A percentile compares a stretch with the other conserved stretches of the same genome.
These are phyloP conservation scores for Debaryomyces sp. DNA, from an alignment of 1,139 yeast species.

Conservation along the genomic window DNA sequence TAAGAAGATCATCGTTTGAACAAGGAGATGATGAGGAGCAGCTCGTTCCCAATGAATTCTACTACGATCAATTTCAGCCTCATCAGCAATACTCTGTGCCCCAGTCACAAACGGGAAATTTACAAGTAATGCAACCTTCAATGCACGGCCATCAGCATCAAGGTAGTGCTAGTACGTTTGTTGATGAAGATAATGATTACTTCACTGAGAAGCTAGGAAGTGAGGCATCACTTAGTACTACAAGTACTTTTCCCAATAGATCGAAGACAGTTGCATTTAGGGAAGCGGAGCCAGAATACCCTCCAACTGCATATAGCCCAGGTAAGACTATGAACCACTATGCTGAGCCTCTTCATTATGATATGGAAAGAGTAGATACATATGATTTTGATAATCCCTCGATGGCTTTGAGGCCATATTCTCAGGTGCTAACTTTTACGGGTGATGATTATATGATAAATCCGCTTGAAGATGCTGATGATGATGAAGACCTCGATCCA, in stretches of 20 bases:
- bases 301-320: conserved; percentile 34
- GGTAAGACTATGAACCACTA: conserved; percentile 20
- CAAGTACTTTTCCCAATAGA: conserved; percentile 12
- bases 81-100: conserved; percentile 10
- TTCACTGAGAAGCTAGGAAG: conserved; percentile 18
- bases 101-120: background rate
- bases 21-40: background rate
- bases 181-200: conserved; percentile 23
- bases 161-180: conserved; percentile 25
- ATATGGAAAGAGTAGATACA: conserved; percentile 18
- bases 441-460: conserved; percentile 49
- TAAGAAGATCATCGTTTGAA: background rate
- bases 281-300: conserved; percentile 40
- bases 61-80: conserved; percentile 6
- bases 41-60: background rate
- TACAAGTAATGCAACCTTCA: conserved; percentile 1
- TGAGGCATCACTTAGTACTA: background rate
- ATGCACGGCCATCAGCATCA: conserved; percentile 14
- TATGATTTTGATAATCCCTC: conserved; percentile 21
- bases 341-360: conserved; percentile 24
- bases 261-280: conserved; percentile 38
- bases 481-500: conserved; percentile 39
- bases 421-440: conserved; percentile 27
- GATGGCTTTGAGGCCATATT: conserved; percentile 23
- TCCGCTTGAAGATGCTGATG: conserved; percentile 45